phyloP scores from a whole-genome alignment of 192 early-diverging fungal species.

The Coemansia sp. region DNA sequence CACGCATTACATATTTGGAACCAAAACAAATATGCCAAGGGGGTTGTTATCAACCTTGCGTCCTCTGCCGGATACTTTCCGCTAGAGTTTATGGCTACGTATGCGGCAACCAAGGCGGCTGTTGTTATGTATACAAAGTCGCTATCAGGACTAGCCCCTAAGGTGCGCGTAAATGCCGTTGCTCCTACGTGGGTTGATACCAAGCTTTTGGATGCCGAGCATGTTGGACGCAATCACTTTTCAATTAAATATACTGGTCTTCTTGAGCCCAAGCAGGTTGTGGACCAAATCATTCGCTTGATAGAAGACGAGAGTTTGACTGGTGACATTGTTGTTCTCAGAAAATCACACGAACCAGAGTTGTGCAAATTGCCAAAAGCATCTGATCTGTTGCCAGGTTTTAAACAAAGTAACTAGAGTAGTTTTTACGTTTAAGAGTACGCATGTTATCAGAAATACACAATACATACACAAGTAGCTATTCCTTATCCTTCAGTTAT shows the following conservation, averaged over 20 bases:
- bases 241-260: slow-evolving; percentile 18
- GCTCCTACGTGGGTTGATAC: slow-evolving; percentile 58
- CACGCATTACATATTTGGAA: slow-evolving; percentile 61
- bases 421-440: no score
- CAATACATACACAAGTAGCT: no score
- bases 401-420: no score
- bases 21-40: slow-evolving; percentile 36
- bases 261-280: slow-evolving; percentile 40
- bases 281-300: slow-evolving; percentile 54
- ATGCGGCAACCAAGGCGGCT: slow-evolving; percentile 73
- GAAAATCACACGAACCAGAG: slow-evolving; percentile 10
- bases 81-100: slow-evolving; percentile 58
- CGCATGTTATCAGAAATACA: no score
- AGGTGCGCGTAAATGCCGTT: slow-evolving; percentile 62
- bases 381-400: slow-evolving; percentile 6
- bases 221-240: slow-evolving; percentile 34
- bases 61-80: slow-evolving; percentile 63
- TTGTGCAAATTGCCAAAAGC: slow-evolving; percentile 24
- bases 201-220: slow-evolving; percentile 43
- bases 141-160: slow-evolving; percentile 42
- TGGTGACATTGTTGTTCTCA: slow-evolving; percentile 48
- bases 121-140: slow-evolving; percentile 59
- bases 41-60: slow-evolving; percentile 69
- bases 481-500: no score
- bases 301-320: slow-evolving; percentile 55